Evolutionary conservation across 768 basidiomycete species (phyloP).

Genomic region (Thelephora aurantiotincta): DNA sequence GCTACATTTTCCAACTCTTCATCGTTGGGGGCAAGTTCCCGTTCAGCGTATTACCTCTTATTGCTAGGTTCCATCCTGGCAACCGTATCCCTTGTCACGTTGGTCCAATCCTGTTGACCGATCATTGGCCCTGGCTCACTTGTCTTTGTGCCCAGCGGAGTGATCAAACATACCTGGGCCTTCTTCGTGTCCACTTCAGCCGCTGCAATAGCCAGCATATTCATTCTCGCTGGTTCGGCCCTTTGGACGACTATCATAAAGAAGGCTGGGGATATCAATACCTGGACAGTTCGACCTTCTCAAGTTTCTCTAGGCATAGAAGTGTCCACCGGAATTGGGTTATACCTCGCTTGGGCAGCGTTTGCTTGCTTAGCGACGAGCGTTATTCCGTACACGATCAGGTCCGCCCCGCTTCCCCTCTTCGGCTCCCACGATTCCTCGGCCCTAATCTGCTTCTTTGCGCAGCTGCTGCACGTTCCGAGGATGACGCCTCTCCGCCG

Average conservation of each 20-base stretch:
- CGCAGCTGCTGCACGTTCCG: slow-evolving; percentile 73
- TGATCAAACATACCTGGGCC: slow-evolving; percentile 46
- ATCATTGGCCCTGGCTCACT: slow-evolving; percentile 1
- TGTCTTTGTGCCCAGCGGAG: slow-evolving; percentile 30
- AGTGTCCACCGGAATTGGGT: slow-evolving; percentile 44
- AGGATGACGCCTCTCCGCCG: slow-evolving; percentile 25
- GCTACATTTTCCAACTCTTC: slow-evolving; percentile 43
- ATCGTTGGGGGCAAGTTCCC: slow-evolving; percentile 48
- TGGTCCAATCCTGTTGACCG: slow-evolving; percentile 15
- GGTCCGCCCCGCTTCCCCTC: slow-evolving; percentile 37
- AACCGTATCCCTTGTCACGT: slow-evolving; percentile 54
- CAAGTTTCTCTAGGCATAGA: slow-evolving; percentile 43
- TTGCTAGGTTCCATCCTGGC: slow-evolving; percentile 59
- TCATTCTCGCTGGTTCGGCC: slow-evolving; percentile 53
- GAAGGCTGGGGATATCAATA: slow-evolving; percentile 46
- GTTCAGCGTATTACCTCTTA: slow-evolving; percentile 63
- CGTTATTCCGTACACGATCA: slow-evolving; percentile 63
- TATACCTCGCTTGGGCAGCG: slow-evolving; percentile 63
- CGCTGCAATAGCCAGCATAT: slow-evolving; percentile 42
- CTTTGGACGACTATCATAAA: slow-evolving; percentile 71
- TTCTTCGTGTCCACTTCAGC: slow-evolving; percentile 57
- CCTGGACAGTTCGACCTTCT: slow-evolving; percentile 24
- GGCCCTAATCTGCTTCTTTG: neutral
- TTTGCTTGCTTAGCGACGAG: slow-evolving; percentile 55
- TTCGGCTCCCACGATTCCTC: neutral